A percentile compares a stretch with the other conserved stretches of the same genome.
Evolutionary conservation across 164 flowering plant genomes (phyloP).

Genomic region (Umbellularia californica): DNA sequence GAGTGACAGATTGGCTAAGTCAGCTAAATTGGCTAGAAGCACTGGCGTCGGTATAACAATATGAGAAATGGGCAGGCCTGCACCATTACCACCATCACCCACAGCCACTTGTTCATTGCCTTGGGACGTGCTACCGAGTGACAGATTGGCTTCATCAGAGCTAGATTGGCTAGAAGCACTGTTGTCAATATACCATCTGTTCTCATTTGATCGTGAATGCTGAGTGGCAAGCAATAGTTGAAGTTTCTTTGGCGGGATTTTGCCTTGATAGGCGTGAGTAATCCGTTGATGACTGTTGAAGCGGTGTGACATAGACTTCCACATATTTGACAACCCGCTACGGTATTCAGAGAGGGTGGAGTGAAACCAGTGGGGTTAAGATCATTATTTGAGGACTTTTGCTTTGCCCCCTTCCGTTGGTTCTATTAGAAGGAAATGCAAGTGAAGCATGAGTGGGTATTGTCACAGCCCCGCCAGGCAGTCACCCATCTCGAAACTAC

Average conservation of each 20-base stretch:
- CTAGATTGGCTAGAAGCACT: background rate
- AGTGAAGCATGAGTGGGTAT: too few species aligned
- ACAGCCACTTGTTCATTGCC: background rate
- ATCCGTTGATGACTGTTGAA: background rate
- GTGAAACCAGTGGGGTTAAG: background rate
- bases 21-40: too few species aligned
- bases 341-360: background rate
- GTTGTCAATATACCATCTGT: background rate
- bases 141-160: background rate
- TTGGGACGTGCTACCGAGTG: background rate
- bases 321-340: background rate
- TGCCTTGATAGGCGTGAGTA: background rate
- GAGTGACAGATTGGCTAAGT: too few species aligned
- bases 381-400: background rate
- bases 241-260: background rate
- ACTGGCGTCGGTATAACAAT: background rate
- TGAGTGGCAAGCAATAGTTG: background rate
- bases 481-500: too few species aligned
- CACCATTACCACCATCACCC: background rate
- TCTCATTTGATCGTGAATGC: background rate
- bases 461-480: too few species aligned
- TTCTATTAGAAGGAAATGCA: background rate
- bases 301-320: background rate
- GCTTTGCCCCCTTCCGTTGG: background rate
- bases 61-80: background rate